Evolutionary conservation across 139 green algal genomes (phyloP).

Genomic region (Limnomonas spitsbergensis): DNA sequence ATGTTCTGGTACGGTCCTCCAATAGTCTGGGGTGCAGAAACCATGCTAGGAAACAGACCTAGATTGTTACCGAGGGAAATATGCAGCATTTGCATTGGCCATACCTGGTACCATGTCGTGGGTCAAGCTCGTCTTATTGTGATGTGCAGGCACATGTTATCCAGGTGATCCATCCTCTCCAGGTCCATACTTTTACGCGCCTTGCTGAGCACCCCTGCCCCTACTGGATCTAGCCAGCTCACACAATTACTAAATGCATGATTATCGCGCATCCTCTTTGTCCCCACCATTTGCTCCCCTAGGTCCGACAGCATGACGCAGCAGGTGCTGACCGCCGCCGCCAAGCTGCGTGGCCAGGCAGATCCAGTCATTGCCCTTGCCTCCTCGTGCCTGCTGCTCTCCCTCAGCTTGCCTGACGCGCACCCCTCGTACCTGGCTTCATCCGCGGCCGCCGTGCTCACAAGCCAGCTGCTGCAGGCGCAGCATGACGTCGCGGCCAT

Average conservation of each 20-base stretch:
- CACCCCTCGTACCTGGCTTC: constrained; percentile 10
- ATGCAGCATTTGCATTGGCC: background rate
- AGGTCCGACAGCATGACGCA: constrained; percentile 9
- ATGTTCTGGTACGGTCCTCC: too few species aligned
- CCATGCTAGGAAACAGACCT: background rate
- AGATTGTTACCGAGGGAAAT: background rate
- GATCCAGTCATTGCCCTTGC: background rate
- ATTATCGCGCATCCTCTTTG: too few species aligned
- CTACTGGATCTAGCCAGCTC: background rate
- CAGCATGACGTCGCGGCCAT: background rate
- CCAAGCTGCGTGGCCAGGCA: constrained; percentile 13
- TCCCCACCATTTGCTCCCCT: background rate
- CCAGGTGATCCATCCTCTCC: background rate
- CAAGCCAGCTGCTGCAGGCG: constrained; percentile 4
- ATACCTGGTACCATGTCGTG: background rate
- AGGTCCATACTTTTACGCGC: background rate
- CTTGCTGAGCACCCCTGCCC: background rate
- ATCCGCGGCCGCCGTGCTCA: constrained; percentile 3
- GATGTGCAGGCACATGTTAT: background rate
- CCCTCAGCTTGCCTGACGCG: constrained; percentile 1
- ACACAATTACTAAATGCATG: background rate
- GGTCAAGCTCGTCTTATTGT: background rate
- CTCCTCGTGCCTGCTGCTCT: background rate
- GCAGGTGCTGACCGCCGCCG: constrained; percentile 12
- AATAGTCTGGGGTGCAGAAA: background rate